phyloP scores from a whole-genome alignment of 163 green algal genomes.

The Chloromonas sp. region DNA sequence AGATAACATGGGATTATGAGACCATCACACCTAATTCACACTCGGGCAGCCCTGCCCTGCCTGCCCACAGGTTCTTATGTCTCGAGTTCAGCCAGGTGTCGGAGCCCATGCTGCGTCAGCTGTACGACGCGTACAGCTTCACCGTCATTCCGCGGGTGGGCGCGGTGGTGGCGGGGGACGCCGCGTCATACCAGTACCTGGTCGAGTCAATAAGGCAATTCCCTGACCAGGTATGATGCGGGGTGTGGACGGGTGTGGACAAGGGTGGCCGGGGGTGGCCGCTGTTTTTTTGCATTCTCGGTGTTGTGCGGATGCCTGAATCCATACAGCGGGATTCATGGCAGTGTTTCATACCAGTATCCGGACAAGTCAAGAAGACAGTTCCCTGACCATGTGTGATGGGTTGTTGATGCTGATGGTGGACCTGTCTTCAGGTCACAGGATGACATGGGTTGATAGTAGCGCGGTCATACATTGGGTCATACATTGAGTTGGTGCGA shows the following conservation, averaged over 20 bases:
- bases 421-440: too few relatives aligned
- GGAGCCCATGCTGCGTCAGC: conserved; percentile 48
- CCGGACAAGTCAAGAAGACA: neutral
- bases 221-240: conserved; percentile 18
- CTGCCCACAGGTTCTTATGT: conserved; percentile 71
- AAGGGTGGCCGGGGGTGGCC: neutral
- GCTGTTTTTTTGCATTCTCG: neutral
- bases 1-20: too few relatives aligned
- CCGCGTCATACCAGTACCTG: conserved; percentile 90
- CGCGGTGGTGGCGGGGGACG: conserved; percentile 77
- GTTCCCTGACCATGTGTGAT: neutral
- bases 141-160: conserved; percentile 91
- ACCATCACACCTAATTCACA: too few relatives aligned
- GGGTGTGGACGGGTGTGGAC: neutral
- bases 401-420: neutral
- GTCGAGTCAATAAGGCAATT: conserved; percentile 92
- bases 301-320: neutral
- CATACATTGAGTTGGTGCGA: too few relatives aligned
- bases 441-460: too few relatives aligned
- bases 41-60: too few relatives aligned
- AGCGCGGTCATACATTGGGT: too few relatives aligned
- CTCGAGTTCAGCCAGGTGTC: conserved; percentile 88
- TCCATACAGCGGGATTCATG: too few relatives aligned
- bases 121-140: conserved; percentile 95
- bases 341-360: neutral